Evolutionary conservation across 2,329 filamentous ascomycete genomes (phyloP).

Genomic region (Arthroderma sp.): DNA sequence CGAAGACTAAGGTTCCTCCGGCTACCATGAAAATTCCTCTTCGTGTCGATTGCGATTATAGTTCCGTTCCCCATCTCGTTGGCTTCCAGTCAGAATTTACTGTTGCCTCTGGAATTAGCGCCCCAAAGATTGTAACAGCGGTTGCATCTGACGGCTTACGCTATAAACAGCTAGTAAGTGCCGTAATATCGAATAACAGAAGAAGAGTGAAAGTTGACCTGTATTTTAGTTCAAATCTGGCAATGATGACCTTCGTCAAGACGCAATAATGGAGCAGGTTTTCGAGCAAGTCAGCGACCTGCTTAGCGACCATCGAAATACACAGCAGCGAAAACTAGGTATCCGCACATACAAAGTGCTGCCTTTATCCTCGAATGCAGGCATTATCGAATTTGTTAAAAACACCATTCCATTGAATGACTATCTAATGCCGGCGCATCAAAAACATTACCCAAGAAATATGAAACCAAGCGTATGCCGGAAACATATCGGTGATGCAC

Average conservation of each 20-base stretch:
- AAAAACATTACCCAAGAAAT: slow-evolving; percentile 73
- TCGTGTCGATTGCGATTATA: slow-evolving; percentile 61
- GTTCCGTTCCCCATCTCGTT: slow-evolving; percentile 56
- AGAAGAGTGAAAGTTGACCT: background rate
- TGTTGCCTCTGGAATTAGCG: slow-evolving; percentile 80
- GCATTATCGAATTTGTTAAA: slow-evolving; percentile 92
- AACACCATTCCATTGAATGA: slow-evolving; percentile 87
- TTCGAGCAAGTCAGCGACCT: slow-evolving; percentile 91
- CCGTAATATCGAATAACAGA: slow-evolving; percentile 6
- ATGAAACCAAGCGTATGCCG: slow-evolving; percentile 63
- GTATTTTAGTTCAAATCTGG: slow-evolving; percentile 64
- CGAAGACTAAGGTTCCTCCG: slow-evolving; percentile 61
- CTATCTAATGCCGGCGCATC: slow-evolving; percentile 81
- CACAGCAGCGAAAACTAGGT: slow-evolving; percentile 73
- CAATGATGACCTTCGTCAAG: slow-evolving; percentile 89
- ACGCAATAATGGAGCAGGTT: slow-evolving; percentile 98
- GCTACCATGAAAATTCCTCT: slow-evolving; percentile 79
- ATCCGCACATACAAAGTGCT: slow-evolving; percentile 97
- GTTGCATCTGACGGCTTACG: slow-evolving; percentile 61
- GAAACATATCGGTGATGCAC: slow-evolving; percentile 62
- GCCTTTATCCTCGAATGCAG: slow-evolving; percentile 69
- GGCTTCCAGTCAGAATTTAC: slow-evolving; percentile 63
- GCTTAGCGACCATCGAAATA: slow-evolving; percentile 70
- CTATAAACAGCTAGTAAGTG: slow-evolving; percentile 68
- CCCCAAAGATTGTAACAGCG: slow-evolving; percentile 83